A percentile compares a stretch with the other conserved stretches of the same genome.
These are phyloP conservation scores for Pyricularia grisea DNA, from an alignment of 2,329 filamentous ascomycete genomes.

Conservation along the genomic window DNA sequence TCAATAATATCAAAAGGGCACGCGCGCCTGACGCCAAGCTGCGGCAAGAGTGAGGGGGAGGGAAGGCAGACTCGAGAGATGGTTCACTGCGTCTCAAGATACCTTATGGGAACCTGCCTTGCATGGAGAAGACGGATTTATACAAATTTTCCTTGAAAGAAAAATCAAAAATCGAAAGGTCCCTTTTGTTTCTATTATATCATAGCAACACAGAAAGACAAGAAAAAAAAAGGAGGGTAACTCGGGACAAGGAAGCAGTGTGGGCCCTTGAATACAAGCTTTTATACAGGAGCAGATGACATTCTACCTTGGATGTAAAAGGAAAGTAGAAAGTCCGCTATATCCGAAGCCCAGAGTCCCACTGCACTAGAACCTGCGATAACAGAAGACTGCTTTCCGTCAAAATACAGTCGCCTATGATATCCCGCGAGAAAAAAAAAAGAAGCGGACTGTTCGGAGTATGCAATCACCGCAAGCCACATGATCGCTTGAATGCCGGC, in stretches of 20 bases:
- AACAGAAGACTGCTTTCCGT: background rate
- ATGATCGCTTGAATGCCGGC: background rate
- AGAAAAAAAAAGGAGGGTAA: background rate
- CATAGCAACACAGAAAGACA: background rate
- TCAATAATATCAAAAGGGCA: background rate
- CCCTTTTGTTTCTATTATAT: background rate
- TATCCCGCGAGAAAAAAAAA: background rate
- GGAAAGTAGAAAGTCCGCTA: background rate
- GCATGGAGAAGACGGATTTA: background rate
- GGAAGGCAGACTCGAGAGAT: background rate
- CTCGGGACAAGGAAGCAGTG: background rate
- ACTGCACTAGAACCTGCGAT: background rate
- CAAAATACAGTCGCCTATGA: background rate
- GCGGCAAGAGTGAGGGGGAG: background rate
- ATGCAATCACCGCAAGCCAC: background rate
- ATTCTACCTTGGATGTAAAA: background rate
- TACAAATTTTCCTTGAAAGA: background rate
- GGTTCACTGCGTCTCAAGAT: background rate
- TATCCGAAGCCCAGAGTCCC: background rate
- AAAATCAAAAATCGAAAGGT: background rate
- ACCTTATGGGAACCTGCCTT: background rate
- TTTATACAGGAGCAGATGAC: background rate
- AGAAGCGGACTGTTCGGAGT: background rate
- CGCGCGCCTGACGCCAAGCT: background rate
- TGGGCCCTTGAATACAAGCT: background rate